Evolutionary conservation across 1,284 basidiomycete species (phyloP), one percentile per base, ranked within the genome.

Genomic region (Cryptococcus sp.): DNA sequence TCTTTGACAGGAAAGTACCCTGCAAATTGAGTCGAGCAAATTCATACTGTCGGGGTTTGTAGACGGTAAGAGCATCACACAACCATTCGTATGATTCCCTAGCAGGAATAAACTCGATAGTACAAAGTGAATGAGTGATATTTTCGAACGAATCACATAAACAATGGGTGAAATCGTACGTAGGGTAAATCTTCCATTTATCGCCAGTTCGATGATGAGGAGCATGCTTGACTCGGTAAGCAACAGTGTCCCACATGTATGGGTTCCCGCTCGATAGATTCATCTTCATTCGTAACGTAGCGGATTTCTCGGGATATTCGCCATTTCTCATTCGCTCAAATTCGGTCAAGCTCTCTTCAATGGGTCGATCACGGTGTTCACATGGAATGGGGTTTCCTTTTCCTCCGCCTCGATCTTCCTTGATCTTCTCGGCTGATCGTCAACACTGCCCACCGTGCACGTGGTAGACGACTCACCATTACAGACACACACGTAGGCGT

Each of bases 201-300:
- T 86, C 84, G 23, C 85, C 85, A 0, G 96, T 98, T 25, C 96
- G 85, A 72, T 98, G 94, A 75, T 99, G 96, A 37, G 88, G 83
- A 5, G 90, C 84, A 49, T 88, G 82, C 54, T 98, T 81, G 41
- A 98, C 91, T 32, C 96, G 86, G 73, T 98, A 99, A 16, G 94
- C 94, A 45, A 97, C 90, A 52, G 97, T 76, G 76, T 99, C 96
- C 96, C 96, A 99, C 94, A 99, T 98, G 77, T 94, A 92, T 22
- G 96, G 94, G 76, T 98, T 99, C 11, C 88, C 88, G 56, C 91
- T 88, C 48, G 84, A 81, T 36, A 98, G 77, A 71, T 98, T 90
- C 78, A 94, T 91, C 78, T 99, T 99, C 96, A 99, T 98, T 44
- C 96, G 84, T 48, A 99, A 77, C 60, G 88, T 90, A 18, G 88